A percentile compares a stretch with the other conserved stretches of the same genome.
phyloP scores from a whole-genome alignment of 1,284 basidiomycete species.

The Leccinum proliferum region DNA sequence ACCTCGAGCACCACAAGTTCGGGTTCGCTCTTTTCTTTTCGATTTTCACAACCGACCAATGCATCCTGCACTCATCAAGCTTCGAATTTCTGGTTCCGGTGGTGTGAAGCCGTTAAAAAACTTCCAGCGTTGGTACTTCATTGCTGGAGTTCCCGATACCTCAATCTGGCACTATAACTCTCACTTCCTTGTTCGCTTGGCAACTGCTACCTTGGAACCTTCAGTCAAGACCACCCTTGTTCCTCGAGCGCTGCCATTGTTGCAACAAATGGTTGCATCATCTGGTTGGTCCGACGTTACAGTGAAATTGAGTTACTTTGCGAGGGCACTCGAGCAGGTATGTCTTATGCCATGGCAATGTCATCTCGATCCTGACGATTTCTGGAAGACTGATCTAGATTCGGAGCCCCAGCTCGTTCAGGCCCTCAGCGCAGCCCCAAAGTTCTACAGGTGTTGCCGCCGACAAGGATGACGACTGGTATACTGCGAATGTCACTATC shows the following conservation, averaged over 20 bases:
- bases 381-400: constrained; percentile 65
- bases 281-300: constrained; percentile 92
- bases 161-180: too few relatives aligned
- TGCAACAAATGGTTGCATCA: constrained; percentile 78
- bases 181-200: constrained; percentile 81
- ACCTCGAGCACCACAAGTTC: too few relatives aligned
- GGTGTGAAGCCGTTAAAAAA: too few relatives aligned
- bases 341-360: constrained; percentile 18
- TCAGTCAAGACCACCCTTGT: constrained; percentile 61
- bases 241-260: constrained; percentile 73
- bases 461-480: constrained; percentile 87
- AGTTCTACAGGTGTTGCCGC: constrained; percentile 86
- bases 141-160: too few relatives aligned
- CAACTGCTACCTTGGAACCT: constrained; percentile 69
- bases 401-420: constrained; percentile 60
- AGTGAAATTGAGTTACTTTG: constrained; percentile 88
- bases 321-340: constrained; percentile 77
- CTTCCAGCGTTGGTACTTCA: too few relatives aligned
- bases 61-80: too few relatives aligned
- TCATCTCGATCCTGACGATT: constrained; percentile 16
- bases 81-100: too few relatives aligned
- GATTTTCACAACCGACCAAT: too few relatives aligned
- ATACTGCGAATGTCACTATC: constrained; percentile 66
- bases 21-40: too few relatives aligned
- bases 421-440: constrained; percentile 79